A percentile compares a stretch with the other conserved stretches of the same genome.
phyloP scores from a whole-genome alignment of 163 green algal genomes.

The Smithsoniella earleae region DNA sequence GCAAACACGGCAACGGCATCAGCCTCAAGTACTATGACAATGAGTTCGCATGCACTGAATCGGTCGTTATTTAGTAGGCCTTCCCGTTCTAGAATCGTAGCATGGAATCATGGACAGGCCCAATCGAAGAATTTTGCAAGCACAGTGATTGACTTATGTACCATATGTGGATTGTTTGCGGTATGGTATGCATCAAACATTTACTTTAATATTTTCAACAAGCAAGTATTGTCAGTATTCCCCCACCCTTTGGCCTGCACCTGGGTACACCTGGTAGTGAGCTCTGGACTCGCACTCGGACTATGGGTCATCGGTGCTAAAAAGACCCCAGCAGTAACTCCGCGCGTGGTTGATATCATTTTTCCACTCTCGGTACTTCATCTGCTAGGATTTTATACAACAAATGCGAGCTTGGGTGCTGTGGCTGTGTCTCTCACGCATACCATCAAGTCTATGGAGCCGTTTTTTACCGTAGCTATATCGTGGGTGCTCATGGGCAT shows the following conservation, averaged over 20 bases:
- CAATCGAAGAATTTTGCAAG: no score
- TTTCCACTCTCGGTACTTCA: conserved; percentile 34
- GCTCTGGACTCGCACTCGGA: conserved; percentile 30
- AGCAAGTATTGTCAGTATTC: conserved; percentile 40
- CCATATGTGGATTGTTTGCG: conserved; percentile 24
- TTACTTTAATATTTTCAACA: conserved; percentile 45
- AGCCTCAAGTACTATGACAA: no score
- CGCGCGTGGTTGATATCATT: conserved; percentile 33
- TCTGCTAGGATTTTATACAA: conserved; percentile 33
- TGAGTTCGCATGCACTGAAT: no score
- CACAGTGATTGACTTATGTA: conserved; percentile 24
- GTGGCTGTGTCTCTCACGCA: conserved; percentile 36
- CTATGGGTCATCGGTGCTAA: conserved; percentile 35
- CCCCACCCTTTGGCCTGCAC: conserved; percentile 41
- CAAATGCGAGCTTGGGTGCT: conserved; percentile 33
- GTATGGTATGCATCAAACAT: conserved; percentile 40
- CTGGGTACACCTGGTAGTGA: conserved; percentile 36
- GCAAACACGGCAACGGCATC: no score
- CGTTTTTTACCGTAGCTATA: conserved; percentile 37
- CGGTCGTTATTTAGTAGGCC: no score
- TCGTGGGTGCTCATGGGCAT: conserved; percentile 34
- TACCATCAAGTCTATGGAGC: conserved; percentile 40
- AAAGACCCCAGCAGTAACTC: conserved; percentile 28
- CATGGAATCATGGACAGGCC: no score
- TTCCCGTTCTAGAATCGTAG: no score